Base-by-base conservation (phyloP, 257 asterid species). In the Ajuga chamaepitys region DNA sequence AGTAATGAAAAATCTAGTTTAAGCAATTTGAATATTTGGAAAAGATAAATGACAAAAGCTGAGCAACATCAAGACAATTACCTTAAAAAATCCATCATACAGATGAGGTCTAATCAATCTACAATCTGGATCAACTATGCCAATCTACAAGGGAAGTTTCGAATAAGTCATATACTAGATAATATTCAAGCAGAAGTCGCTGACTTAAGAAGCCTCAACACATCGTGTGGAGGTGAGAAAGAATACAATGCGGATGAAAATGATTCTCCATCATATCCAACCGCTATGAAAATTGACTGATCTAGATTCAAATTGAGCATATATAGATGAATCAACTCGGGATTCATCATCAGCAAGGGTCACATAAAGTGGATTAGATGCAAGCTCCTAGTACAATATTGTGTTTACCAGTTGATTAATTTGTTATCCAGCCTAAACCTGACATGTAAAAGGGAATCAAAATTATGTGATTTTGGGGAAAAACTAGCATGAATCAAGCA, bases 161-260 rank as follows among this genome's bases (percentile, higher is more conserved):
- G n/a, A n/a, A n/a, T n/a, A n/a, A n/a, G n/a, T n/a, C n/a, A n/a
- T n/a, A n/a, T n/a, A n/a, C n/a, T n/a, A n/a, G n/a, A n/a, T n/a
- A n/a, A n/a, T n/a, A n/a, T n/a, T 35, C 95, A 81, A 44, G 17
- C 67, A 69, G 55, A 69, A 58, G 72, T 72, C 95, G 86, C 81
- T 63, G 95, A 82, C 72, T 66, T 77, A 1, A 80, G 81, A 50
- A 82, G 70, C 68, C 71, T 80, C 54, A 85, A 57, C 35, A 72
- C 74, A 76, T 87, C 89, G 11, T 37, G 53, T 54, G 83, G 66
- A 72, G 97, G 91, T 30, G 80, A 77, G 79, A 81, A 87, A 34
- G 75, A 72, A 70, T 78, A 64, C 68, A 89, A 35, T 45, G 78
- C 71, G 62, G 94, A 65, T 69, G 75, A 75, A n/a, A n/a, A n/a